These are phyloP conservation scores for Pseudovirgaria hyperparasitica DNA, from an alignment of 2,329 filamentous ascomycete species.

Conservation along the genomic window DNA sequence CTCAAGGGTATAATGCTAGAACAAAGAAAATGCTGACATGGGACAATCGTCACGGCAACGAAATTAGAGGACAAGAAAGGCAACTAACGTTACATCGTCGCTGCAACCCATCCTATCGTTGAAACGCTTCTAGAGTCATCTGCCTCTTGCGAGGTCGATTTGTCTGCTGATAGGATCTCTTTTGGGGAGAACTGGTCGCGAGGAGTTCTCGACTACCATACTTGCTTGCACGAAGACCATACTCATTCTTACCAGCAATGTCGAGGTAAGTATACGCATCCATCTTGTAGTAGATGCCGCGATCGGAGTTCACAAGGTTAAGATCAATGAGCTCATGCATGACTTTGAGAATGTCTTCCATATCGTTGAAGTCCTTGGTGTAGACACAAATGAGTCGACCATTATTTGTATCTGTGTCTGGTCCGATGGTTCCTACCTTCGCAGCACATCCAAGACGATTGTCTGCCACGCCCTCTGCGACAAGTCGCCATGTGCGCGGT, in stretches of 20 bases:
- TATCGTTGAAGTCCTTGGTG: slow-evolving; percentile 60
- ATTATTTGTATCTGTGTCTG: slow-evolving; percentile 23
- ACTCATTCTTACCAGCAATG: slow-evolving; percentile 27
- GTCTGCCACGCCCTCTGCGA: slow-evolving; percentile 54
- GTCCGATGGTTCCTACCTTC: slow-evolving; percentile 54
- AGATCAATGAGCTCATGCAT: slow-evolving; percentile 49
- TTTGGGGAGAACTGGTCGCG: slow-evolving; percentile 6
- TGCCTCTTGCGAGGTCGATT: slow-evolving; percentile 9
- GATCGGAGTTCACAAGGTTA: slow-evolving; percentile 38
- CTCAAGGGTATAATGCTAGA: neutral
- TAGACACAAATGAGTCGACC: slow-evolving; percentile 65
- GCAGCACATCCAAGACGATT: slow-evolving; percentile 59
- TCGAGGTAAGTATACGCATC: slow-evolving; percentile 41
- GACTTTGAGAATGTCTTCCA: slow-evolving; percentile 55
- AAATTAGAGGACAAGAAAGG: neutral
- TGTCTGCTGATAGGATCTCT: neutral
- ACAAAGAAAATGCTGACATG: neutral
- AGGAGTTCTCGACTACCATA: slow-evolving; percentile 28
- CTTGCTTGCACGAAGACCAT: slow-evolving; percentile 29
- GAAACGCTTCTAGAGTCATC: slow-evolving; percentile 4
- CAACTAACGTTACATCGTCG: neutral
- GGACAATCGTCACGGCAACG: too few relatives aligned
- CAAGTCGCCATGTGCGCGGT: slow-evolving; percentile 49
- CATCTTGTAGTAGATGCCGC: slow-evolving; percentile 65
- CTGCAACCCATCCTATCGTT: neutral